Conservation (phyloP, 1,139 yeast genomes). For the Blastobotrys illinoisensis region DNA sequence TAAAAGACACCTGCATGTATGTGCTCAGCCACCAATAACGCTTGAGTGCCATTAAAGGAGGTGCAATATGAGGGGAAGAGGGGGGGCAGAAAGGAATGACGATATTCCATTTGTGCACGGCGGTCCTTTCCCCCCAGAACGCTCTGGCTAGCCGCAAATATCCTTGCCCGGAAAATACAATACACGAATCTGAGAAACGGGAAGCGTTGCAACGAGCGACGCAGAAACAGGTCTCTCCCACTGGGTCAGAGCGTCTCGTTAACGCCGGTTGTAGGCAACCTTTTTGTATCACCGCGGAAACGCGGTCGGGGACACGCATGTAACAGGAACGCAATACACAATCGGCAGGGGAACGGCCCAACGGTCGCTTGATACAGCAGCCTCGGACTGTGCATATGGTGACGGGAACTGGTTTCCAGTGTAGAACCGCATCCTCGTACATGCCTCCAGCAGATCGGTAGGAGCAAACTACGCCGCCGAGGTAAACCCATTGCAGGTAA, state of each 20-base stretch:
- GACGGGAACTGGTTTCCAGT: neutral
- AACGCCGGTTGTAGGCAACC: neutral
- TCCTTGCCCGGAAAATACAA: neutral
- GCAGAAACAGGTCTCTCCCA: neutral
- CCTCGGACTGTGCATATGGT: neutral
- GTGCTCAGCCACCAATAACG: neutral
- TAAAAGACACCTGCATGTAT: neutral
- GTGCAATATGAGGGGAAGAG: neutral
- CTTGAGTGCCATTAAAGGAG: neutral
- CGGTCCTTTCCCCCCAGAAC: neutral
- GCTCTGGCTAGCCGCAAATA: neutral
- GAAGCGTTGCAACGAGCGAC: too few species aligned
- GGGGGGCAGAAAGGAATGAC: neutral
- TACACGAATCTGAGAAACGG: too few species aligned
- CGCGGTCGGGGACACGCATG: neutral
- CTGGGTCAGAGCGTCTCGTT: neutral
- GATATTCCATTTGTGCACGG: too few species aligned
- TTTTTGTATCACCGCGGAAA: neutral
- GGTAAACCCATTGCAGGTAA: neutral
- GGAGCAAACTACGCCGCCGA: neutral
- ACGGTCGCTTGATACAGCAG: neutral
- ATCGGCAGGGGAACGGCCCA: constrained; percentile 1
- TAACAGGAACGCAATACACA: neutral
- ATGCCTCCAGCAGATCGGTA: neutral
- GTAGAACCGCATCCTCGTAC: neutral